Base-by-base conservation (phyloP, 345 rosid genomes). In the Salix udensis region DNA sequence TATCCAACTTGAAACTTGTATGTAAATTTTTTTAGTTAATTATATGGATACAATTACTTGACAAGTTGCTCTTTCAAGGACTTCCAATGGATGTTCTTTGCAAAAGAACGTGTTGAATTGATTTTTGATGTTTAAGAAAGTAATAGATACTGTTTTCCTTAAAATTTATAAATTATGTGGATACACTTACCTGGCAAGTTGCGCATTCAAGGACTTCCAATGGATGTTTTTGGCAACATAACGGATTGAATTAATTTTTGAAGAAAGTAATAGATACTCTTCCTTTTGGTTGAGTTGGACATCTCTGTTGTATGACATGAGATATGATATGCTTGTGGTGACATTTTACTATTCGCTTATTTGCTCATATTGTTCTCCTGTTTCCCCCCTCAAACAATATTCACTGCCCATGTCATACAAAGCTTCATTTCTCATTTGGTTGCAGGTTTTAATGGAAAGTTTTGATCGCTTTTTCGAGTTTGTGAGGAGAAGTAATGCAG, bases 401-500 rank as follows among this genome's bases (percentile, higher is more conserved):
- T 70, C 39, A 60, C 64, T 44, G 18, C 61, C 28, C n/a, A 28
- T 30, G 36, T 65, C 68, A 50, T 70, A 37, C 68, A 80, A 58
- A 67, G 74, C 40, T 48, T 71, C 23, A 46, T 31, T 55, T 74
- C 70, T 80, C 71, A 21, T 77, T n/a, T 71, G 71, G 74, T 78
- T 77, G 80, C 86, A 94, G 98, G 89, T 96, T 79, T 85, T 92
- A 86, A 90, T 86, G 87, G 96, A 92, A 86, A 96, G 99, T 84
- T 91, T 82, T 86, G 97, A 91, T 89, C 92, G 91, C 14, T 88
- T 92, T 78, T 84, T 90, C 74, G 99, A 92, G 81, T 93, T 96
- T 87, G 84, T 96, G 82, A 92, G 86, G 91, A 90, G 99, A 78
- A 96, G 99, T 83, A 93, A 83, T 81, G 98, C 98, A 60, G 90